These are phyloP conservation scores for Agastache rugosa DNA, from an alignment of 257 asterid genomes.

Conservation along the genomic window DNA sequence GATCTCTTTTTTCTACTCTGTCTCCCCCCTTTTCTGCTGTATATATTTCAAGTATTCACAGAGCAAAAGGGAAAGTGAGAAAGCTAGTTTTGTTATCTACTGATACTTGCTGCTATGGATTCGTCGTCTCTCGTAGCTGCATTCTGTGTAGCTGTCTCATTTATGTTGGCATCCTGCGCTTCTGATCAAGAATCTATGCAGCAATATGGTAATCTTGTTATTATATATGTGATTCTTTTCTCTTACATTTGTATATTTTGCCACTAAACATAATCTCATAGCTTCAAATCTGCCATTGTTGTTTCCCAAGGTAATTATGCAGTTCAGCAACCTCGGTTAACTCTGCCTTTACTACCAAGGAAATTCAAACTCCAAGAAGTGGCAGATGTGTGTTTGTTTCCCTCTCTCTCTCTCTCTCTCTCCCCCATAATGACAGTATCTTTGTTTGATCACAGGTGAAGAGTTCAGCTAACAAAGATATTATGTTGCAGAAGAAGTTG, in stretches of 20 bases:
- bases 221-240: neutral
- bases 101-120: conserved; percentile 41
- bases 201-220: conserved; percentile 39
- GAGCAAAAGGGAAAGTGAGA: conserved; percentile 25
- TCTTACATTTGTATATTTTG: conserved; percentile 9
- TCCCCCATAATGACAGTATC: neutral
- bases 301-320: conserved; percentile 27
- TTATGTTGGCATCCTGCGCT: conserved; percentile 45
- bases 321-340: conserved; percentile 40
- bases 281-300: neutral
- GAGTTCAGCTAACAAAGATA: conserved; percentile 42
- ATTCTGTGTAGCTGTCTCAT: conserved; percentile 45
- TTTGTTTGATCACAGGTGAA: conserved; percentile 46
- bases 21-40: conserved; percentile 24
- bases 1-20: conserved; percentile 15
- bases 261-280: neutral
- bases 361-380: conserved; percentile 57
- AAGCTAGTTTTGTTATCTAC: conserved; percentile 6
- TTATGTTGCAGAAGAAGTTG: conserved; percentile 42
- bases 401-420: neutral
- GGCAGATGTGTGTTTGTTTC: conserved; percentile 27
- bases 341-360: conserved; percentile 50
- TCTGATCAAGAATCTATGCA: conserved; percentile 39
- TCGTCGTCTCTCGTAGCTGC: conserved; percentile 32
- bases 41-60: conserved; percentile 45